These are phyloP conservation scores for Alternaria consortialis DNA, from an alignment of 2,329 filamentous ascomycete species.

Conservation along the genomic window DNA sequence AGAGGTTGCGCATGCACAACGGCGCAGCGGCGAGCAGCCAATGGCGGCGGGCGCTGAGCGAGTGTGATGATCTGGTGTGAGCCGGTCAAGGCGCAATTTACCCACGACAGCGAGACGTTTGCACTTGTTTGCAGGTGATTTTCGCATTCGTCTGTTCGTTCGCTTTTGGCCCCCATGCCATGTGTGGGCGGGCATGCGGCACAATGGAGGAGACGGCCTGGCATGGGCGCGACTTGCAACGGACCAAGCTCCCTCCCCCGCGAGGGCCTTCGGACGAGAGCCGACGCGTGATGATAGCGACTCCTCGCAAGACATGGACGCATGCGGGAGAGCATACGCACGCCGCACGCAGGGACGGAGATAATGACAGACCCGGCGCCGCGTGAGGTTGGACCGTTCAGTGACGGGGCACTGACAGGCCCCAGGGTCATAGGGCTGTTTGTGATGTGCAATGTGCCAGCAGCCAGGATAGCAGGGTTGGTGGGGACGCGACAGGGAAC, in stretches of 20 bases:
- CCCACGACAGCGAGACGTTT: conserved; percentile 11
- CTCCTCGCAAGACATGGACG: not conserved
- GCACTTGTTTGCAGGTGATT: not conserved
- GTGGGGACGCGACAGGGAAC: conserved; percentile 13
- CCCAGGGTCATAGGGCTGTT: conserved; percentile 39
- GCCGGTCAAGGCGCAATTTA: conserved; percentile 21
- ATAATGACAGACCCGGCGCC: conserved; percentile 29
- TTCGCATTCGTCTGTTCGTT: not conserved
- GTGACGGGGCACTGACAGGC: conserved; percentile 15
- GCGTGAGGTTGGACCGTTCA: conserved; percentile 10
- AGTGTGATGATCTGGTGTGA: conserved; percentile 17
- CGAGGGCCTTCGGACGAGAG: conserved; percentile 9
- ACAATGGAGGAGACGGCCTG: conserved; percentile 8
- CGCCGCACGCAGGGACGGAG: conserved; percentile 28
- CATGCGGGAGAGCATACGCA: conserved; percentile 12
- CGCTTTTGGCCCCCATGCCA: conserved; percentile 23
- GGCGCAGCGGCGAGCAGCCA: conserved; percentile 25
- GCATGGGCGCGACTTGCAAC: not conserved
- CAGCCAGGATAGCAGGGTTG: conserved; percentile 23
- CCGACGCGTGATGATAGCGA: conserved; percentile 10
- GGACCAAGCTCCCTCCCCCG: not conserved
- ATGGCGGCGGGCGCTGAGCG: conserved; percentile 17
- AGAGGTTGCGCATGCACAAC: conserved; percentile 37
- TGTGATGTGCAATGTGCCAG: conserved; percentile 22
- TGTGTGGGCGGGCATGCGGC: conserved; percentile 15